phyloP scores from a whole-genome alignment of 2,329 filamentous ascomycete genomes.

The Fusarium concolor region DNA sequence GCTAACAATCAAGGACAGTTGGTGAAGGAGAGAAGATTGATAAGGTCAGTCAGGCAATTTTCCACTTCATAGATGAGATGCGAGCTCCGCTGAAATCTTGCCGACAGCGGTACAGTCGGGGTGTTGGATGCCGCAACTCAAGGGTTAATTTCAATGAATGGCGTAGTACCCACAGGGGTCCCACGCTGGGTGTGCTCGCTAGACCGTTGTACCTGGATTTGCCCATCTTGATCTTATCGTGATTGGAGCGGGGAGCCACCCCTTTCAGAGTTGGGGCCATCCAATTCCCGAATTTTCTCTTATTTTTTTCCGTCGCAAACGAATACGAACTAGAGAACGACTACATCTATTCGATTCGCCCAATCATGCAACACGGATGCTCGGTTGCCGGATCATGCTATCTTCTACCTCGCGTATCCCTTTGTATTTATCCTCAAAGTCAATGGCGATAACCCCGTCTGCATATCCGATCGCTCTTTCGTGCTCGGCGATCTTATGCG shows the following conservation, averaged over 20 bases:
- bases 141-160: conserved; percentile 27
- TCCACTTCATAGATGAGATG: conserved; percentile 25
- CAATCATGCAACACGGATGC: conserved; percentile 28
- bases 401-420: conserved; percentile 37
- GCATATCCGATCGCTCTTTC: conserved; percentile 26
- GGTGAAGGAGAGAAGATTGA: conserved; percentile 12
- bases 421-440: conserved; percentile 7
- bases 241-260: conserved; percentile 34
- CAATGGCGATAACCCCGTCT: conserved; percentile 15
- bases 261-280: neutral
- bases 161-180: conserved; percentile 29
- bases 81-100: conserved; percentile 24
- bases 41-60: conserved; percentile 30
- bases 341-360: neutral
- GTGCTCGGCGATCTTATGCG: conserved; percentile 22
- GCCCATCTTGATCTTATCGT: conserved; percentile 42
- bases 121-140: neutral
- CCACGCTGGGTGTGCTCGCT: conserved; percentile 24
- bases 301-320: conserved; percentile 9
- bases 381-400: conserved; percentile 41
- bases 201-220: conserved; percentile 38
- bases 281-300: conserved; percentile 21
- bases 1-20: too few species aligned
- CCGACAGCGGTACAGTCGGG: conserved; percentile 15
- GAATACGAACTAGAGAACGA: conserved; percentile 41